Percentiles rank a stretch among this genome's conserved stretches.
phyloP scores from a whole-genome alignment of 2,329 filamentous ascomycete species.

The Paraphoma sp. region DNA sequence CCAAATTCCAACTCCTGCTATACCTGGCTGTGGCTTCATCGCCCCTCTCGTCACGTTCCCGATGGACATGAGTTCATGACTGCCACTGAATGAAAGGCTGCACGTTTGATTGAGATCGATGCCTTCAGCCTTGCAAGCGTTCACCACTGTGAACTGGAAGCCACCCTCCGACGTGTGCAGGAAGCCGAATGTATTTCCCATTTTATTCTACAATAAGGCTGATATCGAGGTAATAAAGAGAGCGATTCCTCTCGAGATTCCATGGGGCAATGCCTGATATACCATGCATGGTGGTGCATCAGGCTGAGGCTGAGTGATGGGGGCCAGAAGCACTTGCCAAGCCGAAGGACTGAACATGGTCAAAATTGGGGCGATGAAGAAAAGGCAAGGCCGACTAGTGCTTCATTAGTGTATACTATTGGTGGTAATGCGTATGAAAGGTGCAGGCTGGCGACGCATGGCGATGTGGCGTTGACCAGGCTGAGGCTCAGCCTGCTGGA shows the following conservation, averaged over 20 bases:
- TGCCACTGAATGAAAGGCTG: not conserved
- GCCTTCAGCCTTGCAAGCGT: constrained; percentile 5
- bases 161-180: constrained; percentile 1
- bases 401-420: not conserved
- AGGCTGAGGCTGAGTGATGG: not conserved
- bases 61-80: not conserved
- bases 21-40: constrained; percentile 2
- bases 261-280: not conserved
- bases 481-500: not conserved
- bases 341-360: not conserved
- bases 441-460: not conserved
- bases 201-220: not conserved
- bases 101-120: constrained; percentile 2
- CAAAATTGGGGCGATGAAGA: not conserved
- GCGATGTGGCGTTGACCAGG: not conserved
- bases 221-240: not conserved
- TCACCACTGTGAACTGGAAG: constrained; percentile 2
- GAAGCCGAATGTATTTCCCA: constrained; percentile 7
- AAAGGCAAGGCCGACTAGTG: not conserved
- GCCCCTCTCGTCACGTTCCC: constrained; percentile 2
- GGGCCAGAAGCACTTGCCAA: not conserved
- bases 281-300: not conserved
- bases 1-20: constrained; percentile 6
- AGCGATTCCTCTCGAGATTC: not conserved
- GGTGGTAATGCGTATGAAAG: not conserved